Evolutionary conservation across 1,139 yeast species (phyloP).

Genomic region (Lodderomyces theae): DNA sequence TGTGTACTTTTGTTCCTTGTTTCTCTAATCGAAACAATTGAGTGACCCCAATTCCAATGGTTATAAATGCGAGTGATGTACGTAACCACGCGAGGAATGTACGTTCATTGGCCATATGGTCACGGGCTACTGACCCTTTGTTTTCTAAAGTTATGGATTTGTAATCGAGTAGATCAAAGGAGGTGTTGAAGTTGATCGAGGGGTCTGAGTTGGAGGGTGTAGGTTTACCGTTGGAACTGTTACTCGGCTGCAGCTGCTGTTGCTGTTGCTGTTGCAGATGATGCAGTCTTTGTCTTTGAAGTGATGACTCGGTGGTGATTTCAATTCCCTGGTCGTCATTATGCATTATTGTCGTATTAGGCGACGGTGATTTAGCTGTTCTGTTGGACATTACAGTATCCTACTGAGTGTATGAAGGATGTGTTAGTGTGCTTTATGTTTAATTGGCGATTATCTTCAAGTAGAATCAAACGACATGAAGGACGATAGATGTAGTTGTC

Average conservation of each 20-base stretch:
- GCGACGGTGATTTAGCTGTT: slow-evolving; percentile 3
- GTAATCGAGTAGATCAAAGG: slow-evolving; percentile 10
- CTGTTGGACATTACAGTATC: no score
- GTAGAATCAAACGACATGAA: no score
- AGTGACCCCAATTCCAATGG: slow-evolving; percentile 43
- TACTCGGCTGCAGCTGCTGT: slow-evolving; percentile 5
- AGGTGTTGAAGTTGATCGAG: slow-evolving; percentile 1
- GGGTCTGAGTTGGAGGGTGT: not conserved
- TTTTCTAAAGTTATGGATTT: slow-evolving; percentile 39
- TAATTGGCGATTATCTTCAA: no score
- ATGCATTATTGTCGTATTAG: not conserved
- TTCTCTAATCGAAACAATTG: slow-evolving; percentile 39
- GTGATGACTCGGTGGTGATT: not conserved
- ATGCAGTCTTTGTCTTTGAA: slow-evolving; percentile 1
- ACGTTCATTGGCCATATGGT: slow-evolving; percentile 71
- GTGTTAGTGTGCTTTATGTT: no score
- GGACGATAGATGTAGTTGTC: no score
- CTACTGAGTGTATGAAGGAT: no score
- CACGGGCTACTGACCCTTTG: slow-evolving; percentile 49
- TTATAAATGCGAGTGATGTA: slow-evolving; percentile 47
- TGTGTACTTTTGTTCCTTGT: slow-evolving; percentile 18
- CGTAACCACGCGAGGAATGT: slow-evolving; percentile 77
- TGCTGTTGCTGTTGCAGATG: slow-evolving; percentile 4
- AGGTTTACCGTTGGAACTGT: not conserved
- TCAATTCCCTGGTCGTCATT: not conserved